A percentile compares a stretch with the other conserved stretches of the same genome.
phyloP scores from a whole-genome alignment of 2,329 filamentous ascomycete species.

The Colletotrichum sp. region DNA sequence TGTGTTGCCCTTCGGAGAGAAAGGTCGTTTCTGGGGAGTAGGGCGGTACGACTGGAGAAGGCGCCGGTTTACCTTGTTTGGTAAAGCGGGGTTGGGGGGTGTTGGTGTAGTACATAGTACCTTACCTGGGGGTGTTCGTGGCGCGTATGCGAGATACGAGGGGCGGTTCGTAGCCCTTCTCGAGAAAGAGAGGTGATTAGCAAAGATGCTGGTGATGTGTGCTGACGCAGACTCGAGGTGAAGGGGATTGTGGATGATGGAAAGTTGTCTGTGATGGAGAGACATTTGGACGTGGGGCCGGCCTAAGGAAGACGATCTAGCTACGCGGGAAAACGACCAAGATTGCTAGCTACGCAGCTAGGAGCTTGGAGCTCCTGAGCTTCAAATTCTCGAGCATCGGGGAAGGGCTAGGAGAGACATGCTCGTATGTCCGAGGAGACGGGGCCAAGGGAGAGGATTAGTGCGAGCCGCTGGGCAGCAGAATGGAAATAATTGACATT shows the following conservation, averaged over 20 bases:
- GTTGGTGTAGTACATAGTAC: not conserved
- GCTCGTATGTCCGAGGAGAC: not conserved
- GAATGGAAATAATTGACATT: not conserved
- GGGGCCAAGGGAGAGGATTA: not conserved
- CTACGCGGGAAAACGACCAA: not conserved
- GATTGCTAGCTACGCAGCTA: not conserved
- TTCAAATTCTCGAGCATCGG: not conserved
- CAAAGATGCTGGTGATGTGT: not conserved
- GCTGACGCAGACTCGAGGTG: not conserved
- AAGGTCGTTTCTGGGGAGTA: not conserved
- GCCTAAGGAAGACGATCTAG: not conserved
- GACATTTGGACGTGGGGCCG: not conserved
- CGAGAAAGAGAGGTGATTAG: not conserved
- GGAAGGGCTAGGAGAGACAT: not conserved
- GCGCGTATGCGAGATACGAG: not conserved
- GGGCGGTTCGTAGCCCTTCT: not conserved
- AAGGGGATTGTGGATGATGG: not conserved
- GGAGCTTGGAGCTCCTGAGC: not conserved
- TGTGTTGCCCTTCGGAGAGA: not conserved
- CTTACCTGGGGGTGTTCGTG: not conserved
- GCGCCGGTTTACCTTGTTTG: not conserved
- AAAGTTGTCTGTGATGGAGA: not conserved
- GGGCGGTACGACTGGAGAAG: not conserved
- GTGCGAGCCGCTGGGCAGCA: not conserved
- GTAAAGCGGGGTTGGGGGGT: not conserved